Percentiles rank a stretch among this genome's conserved stretches.
Evolutionary conservation across 164 flowering plant species (phyloP).

Genomic region (grape (Vitis vinifera)): ASM3070453v1 NC_081823.1:3966501-3967000

Average conservation of each 20-base stretch:
- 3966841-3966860: conserved; percentile 12
- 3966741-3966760: background rate
- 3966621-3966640: conserved; percentile 26
- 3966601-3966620: conserved; percentile 36
- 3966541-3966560: too few relatives aligned
- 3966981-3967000: conserved; percentile 15
- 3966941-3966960: background rate
- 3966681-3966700: conserved; percentile 27
- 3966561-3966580: too few relatives aligned
- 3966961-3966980: conserved; percentile 10
- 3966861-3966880: background rate
- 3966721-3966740: background rate
- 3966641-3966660: conserved; percentile 16
- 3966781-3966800: too few relatives aligned
- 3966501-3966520: background rate
- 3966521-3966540: too few relatives aligned
- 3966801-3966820: too few relatives aligned
- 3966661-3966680: conserved; percentile 35
- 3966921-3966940: conserved; percentile 8
- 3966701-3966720: conserved; percentile 10
- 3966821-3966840: too few relatives aligned
- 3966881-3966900: conserved; percentile 22
- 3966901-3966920: conserved; percentile 20
- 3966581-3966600: conserved; percentile 11
- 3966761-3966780: too few relatives aligned